Conservation (phyloP, 805 yeast genomes). For the Limtongia smithiae region DNA sequence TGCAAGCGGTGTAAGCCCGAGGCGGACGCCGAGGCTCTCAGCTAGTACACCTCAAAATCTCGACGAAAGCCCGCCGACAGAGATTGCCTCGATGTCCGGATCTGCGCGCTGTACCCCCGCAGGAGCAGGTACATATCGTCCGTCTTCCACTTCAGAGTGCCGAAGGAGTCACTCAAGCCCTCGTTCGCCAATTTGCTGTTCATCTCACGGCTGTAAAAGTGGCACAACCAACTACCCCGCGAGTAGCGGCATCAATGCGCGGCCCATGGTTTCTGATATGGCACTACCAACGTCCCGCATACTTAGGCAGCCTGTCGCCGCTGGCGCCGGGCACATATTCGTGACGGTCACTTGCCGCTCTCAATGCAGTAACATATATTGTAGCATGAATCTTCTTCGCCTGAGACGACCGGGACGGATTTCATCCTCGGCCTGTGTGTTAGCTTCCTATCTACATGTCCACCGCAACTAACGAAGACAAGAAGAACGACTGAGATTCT, state of each 20-base stretch:
- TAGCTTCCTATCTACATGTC: not conserved
- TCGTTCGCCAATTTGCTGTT: constrained; percentile 61
- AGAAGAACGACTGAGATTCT: constrained; percentile 17
- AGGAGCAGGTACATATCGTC: constrained; percentile 71
- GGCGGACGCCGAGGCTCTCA: constrained; percentile 78
- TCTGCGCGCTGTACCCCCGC: constrained; percentile 46
- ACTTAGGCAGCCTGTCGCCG: constrained; percentile 25
- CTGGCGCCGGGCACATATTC: constrained; percentile 64
- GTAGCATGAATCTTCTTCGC: constrained; percentile 94
- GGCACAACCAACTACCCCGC: constrained; percentile 74
- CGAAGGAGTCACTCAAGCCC: constrained; percentile 61
- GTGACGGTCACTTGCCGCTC: constrained; percentile 87
- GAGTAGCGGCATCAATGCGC: constrained; percentile 64
- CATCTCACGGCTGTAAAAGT: constrained; percentile 65
- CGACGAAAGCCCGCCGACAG: constrained; percentile 93
- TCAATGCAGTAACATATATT: constrained; percentile 79
- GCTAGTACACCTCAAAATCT: constrained; percentile 94
- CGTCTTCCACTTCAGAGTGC: constrained; percentile 76
- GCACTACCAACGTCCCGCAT: constrained; percentile 82
- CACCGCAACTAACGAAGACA: not conserved
- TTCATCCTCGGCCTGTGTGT: constrained; percentile 58
- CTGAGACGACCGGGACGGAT: constrained; percentile 86
- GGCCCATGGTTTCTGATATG: constrained; percentile 98
- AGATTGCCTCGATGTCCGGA: constrained; percentile 78
- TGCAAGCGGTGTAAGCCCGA: constrained; percentile 65